Conservation (phyloP, 805 yeast genomes). For the Metschnikowia gruessii region DNA sequence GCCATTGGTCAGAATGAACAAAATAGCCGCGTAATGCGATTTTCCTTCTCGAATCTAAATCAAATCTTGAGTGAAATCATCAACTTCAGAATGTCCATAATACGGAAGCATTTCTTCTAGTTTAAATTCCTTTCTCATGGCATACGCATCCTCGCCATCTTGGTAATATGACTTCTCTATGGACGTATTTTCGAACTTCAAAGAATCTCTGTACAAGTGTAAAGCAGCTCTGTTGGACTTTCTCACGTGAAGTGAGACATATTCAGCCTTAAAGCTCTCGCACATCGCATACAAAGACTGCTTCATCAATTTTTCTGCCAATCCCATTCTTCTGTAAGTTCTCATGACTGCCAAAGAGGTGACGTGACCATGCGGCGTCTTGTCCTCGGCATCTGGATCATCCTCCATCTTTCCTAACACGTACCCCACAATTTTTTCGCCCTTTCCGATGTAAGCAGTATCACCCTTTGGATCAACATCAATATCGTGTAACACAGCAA, state of each 20-base stretch:
- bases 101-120: constrained; percentile 62
- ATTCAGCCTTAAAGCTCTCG: constrained; percentile 77
- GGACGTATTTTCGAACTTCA: constrained; percentile 75
- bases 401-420: constrained; percentile 97
- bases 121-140: constrained; percentile 74
- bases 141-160: constrained; percentile 96
- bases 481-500: constrained; percentile 18
- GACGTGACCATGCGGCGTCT: constrained; percentile 87
- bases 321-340: constrained; percentile 90
- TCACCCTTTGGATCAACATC: constrained; percentile 50
- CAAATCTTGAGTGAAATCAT: constrained; percentile 46
- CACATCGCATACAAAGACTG: constrained; percentile 76
- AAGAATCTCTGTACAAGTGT: constrained; percentile 83
- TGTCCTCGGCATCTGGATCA: constrained; percentile 73
- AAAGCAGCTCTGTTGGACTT: constrained; percentile 91
- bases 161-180: constrained; percentile 90
- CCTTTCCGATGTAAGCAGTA: constrained; percentile 59
- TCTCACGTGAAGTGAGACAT: constrained; percentile 90
- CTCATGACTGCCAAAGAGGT: constrained; percentile 94
- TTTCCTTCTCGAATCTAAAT: constrained; percentile 6
- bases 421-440: constrained; percentile 91
- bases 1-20: too few species aligned
- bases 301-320: constrained; percentile 88
- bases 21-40: background rate
- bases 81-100: constrained; percentile 43